phyloP scores from a whole-genome alignment of 176 grass and related monocot genomes.

The Coix lacrymajobi region DNA sequence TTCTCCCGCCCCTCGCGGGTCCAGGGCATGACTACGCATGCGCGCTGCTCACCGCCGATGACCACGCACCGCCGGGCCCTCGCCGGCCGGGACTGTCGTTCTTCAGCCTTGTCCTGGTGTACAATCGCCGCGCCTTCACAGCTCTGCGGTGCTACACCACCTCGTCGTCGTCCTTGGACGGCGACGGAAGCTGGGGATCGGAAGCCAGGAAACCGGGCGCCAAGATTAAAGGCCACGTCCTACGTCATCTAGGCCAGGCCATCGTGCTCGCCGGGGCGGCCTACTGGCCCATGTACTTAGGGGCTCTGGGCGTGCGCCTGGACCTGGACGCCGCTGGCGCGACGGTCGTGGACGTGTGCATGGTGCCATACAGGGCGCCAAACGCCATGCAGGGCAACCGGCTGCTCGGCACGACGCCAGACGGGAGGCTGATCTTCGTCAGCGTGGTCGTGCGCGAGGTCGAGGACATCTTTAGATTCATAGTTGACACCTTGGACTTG shows the following conservation, averaged over 20 bases:
- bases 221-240: not conserved
- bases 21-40: not conserved
- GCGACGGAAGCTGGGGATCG: not conserved
- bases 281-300: not conserved
- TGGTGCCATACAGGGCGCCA: not conserved
- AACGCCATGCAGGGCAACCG: not conserved
- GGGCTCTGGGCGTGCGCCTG: not conserved
- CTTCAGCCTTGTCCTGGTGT: constrained; percentile 6
- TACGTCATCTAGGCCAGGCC: not conserved
- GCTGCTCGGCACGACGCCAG: not conserved
- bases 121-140: constrained; percentile 10
- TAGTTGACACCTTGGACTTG: not conserved
- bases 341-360: not conserved
- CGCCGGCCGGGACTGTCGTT: not conserved
- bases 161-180: not conserved
- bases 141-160: not conserved
- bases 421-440: not conserved
- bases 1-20: not conserved
- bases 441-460: not conserved
- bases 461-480: not conserved
- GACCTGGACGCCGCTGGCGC: not conserved
- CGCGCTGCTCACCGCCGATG: constrained; percentile 7
- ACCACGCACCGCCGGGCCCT: not conserved
- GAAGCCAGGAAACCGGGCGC: not conserved
- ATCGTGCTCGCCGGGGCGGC: not conserved